Evolutionary conservation across 2,329 filamentous ascomycete species (phyloP), one percentile per base, ranked within the genome.

Genomic region (Plenodomus tracheiphilus): DNA sequence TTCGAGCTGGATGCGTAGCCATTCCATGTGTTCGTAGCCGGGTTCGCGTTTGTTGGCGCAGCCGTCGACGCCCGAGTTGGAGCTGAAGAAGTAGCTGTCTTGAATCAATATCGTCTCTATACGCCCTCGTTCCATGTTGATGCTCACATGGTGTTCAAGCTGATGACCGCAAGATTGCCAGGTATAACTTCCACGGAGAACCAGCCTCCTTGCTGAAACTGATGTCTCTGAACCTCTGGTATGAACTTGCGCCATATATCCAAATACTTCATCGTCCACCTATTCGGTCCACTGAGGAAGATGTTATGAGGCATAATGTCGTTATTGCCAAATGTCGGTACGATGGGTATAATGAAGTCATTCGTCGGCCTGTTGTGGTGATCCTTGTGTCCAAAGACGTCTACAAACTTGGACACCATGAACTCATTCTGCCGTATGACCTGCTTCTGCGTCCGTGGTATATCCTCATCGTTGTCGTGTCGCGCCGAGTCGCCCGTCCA

Each of bases 281-380:
- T 82, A 65, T 97, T 97, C 15, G 94, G 94, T 0, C 93, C 94
- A 1, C 84, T 80, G 36, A 85, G 78, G 70, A 99, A 85, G 66
- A 97, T 95, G 65, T 99, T 99, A 75, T 99, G 94, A 1, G 94
- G 94, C 51, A 97, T 84, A 49, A 99, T 92, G 66, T 99, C 94
- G 73, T 99, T 99, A 76, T 99, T 99, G 52, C 94, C 94, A 60
- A 97, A 86, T 0, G 87, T 97, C 0, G 94, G 92, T 17, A 99
- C 80, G 22, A 97, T 84, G 3, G 94, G 93, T 3, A 97, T 81
- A 11, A 80, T 73, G 49, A 91, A 81, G 48, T 84, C 82, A 53
- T 75, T 67, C 32, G 72, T 70, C 44, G 78, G 70, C 49, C 77
- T 71, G 41, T 56, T 51, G 17, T 75, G 68, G 56, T 82, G 77